Evolutionary conservation across 129 eudicot species (phyloP).

Genomic region (Silybum marianum): DNA sequence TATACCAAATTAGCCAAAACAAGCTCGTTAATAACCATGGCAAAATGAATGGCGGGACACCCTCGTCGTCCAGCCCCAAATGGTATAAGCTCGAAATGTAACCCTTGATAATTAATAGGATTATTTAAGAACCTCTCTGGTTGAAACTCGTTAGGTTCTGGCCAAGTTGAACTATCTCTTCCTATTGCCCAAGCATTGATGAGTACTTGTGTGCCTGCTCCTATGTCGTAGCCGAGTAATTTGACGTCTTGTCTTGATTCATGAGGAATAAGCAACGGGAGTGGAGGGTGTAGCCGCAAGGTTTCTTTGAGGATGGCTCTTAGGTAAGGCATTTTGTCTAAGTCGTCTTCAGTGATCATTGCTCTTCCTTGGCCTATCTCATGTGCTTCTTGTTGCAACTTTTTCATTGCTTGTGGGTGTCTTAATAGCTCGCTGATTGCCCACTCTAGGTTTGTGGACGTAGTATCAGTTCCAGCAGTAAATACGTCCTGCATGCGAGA

Average conservation of each 20-base stretch:
- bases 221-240: conserved; percentile 35
- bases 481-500: conserved; percentile 17
- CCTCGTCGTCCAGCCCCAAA: conserved; percentile 43
- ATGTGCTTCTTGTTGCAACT: conserved; percentile 27
- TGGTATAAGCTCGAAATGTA: conserved; percentile 39
- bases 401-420: conserved; percentile 31
- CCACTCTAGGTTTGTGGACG: conserved; percentile 38
- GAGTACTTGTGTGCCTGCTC: conserved; percentile 31
- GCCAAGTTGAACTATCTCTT: conserved; percentile 30
- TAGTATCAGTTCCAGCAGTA: conserved; percentile 44
- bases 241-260: conserved; percentile 29
- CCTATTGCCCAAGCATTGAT: conserved; percentile 42
- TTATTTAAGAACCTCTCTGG: conserved; percentile 42
- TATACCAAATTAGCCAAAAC: conserved; percentile 39
- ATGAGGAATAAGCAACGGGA: conserved; percentile 29
- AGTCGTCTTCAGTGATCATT: conserved; percentile 9
- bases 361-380: neutral
- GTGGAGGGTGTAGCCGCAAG: conserved; percentile 32
- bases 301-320: conserved; percentile 42
- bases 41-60: conserved; percentile 46
- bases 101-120: conserved; percentile 30
- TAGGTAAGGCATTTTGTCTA: conserved; percentile 35
- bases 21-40: conserved; percentile 25
- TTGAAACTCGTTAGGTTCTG: conserved; percentile 26
- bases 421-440: conserved; percentile 42